Evolutionary conservation across 176 grass and related monocot genomes (phyloP).

Genomic region (Saccharum spontaneum): DNA sequence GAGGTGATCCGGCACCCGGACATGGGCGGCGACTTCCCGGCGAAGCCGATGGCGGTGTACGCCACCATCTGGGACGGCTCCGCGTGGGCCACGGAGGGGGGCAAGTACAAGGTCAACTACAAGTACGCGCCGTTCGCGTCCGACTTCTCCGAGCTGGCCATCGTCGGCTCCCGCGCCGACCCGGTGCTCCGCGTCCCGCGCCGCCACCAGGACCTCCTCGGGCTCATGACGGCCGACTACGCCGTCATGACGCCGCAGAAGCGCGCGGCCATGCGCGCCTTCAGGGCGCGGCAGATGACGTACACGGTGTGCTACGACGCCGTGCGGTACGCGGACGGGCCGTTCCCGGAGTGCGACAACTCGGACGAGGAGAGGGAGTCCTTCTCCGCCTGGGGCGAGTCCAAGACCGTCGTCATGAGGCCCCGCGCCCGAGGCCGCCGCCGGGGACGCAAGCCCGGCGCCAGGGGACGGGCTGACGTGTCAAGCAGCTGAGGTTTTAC

Average conservation of each 20-base stretch:
- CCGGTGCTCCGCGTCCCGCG: slow-evolving; percentile 32
- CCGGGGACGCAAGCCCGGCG: slow-evolving; percentile 17
- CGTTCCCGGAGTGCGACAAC: slow-evolving; percentile 79
- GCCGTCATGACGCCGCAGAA: slow-evolving; percentile 63
- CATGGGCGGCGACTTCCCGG: slow-evolving; percentile 80
- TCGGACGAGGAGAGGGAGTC: slow-evolving; percentile 52
- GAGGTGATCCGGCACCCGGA: slow-evolving; percentile 62
- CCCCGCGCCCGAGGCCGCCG: slow-evolving; percentile 44
- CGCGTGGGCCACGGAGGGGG: slow-evolving; percentile 72
- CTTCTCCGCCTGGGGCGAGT: slow-evolving; percentile 82
- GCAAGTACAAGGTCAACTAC: slow-evolving; percentile 85
- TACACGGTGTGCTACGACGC: slow-evolving; percentile 86
- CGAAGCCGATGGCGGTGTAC: slow-evolving; percentile 81
- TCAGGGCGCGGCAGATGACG: slow-evolving; percentile 59
- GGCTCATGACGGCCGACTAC: slow-evolving; percentile 53
- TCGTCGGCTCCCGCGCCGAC: slow-evolving; percentile 49
- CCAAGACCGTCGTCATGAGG: slow-evolving; percentile 63
- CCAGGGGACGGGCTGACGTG: background rate
- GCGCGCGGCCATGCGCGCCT: slow-evolving; percentile 75
- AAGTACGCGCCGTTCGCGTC: slow-evolving; percentile 75
- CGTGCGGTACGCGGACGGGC: slow-evolving; percentile 53
- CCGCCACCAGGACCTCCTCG: slow-evolving; percentile 31
- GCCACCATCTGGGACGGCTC: slow-evolving; percentile 90
- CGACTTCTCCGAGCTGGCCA: slow-evolving; percentile 52
- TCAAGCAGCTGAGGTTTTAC: slow-evolving; percentile 29